These are phyloP conservation scores for Gleditsia sinensis DNA, from an alignment of 306 rosid genomes.

Conservation along the genomic window DNA sequence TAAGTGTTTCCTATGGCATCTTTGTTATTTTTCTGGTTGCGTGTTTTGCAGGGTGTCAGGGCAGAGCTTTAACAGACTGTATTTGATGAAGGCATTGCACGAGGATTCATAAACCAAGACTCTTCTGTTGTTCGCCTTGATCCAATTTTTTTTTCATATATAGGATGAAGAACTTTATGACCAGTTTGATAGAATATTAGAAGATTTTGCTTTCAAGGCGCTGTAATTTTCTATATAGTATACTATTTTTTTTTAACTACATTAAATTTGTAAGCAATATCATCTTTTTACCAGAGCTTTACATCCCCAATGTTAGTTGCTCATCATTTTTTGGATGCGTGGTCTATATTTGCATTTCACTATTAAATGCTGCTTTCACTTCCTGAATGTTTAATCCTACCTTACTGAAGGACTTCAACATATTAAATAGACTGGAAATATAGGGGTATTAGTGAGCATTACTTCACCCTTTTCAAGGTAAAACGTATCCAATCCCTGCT, in stretches of 20 bases:
- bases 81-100: slow-evolving; percentile 81
- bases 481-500: too few relatives aligned
- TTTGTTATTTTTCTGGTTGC: background rate
- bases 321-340: too few relatives aligned
- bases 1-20: background rate
- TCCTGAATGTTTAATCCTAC: too few relatives aligned
- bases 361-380: too few relatives aligned
- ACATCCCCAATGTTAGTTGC: background rate
- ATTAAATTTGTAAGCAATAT: slow-evolving; percentile 21
- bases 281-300: slow-evolving; percentile 1
- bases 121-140: slow-evolving; percentile 19
- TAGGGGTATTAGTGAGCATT: too few relatives aligned
- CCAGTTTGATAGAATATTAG: background rate
- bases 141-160: slow-evolving; percentile 19
- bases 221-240: background rate
- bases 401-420: too few relatives aligned
- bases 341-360: background rate
- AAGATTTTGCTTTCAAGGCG: slow-evolving; percentile 5
- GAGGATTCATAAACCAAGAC: slow-evolving; percentile 51
- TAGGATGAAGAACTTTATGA: slow-evolving; percentile 16
- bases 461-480: too few relatives aligned
- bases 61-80: slow-evolving; percentile 81
- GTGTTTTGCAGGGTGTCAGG: slow-evolving; percentile 76
- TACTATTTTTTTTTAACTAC: slow-evolving; percentile 12
- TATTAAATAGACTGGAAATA: too few relatives aligned